phyloP scores from a whole-genome alignment of 1,284 basidiomycete species.

The Papiliotrema fonsecae region DNA sequence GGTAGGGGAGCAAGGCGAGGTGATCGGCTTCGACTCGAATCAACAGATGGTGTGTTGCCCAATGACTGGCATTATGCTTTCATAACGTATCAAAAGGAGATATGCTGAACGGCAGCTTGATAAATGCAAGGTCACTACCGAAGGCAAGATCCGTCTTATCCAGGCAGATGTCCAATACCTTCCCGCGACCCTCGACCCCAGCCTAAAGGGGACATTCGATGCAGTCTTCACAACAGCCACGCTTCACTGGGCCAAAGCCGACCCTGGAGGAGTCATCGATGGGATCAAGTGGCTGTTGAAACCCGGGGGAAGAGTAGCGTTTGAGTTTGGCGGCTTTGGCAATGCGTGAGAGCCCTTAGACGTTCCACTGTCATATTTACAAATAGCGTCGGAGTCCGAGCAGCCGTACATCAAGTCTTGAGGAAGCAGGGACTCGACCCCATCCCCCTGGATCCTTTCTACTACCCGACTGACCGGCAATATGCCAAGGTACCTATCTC shows the following conservation, averaged over 20 bases:
- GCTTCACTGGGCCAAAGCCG: slow-evolving; percentile 75
- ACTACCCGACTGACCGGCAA: slow-evolving; percentile 66
- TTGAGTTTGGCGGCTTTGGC: slow-evolving; percentile 68
- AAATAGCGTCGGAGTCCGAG: slow-evolving; percentile 53
- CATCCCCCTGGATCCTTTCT: slow-evolving; percentile 67
- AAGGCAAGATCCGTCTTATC: slow-evolving; percentile 52
- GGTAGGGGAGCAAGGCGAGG: slow-evolving; percentile 56
- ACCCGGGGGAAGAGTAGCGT: slow-evolving; percentile 63
- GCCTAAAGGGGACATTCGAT: slow-evolving; percentile 37
- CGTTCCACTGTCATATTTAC: background rate
- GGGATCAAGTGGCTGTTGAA: slow-evolving; percentile 60
- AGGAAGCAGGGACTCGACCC: slow-evolving; percentile 59
- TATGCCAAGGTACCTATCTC: slow-evolving; percentile 55
- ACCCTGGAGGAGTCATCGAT: slow-evolving; percentile 62
- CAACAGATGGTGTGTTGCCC: slow-evolving; percentile 60
- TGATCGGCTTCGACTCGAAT: slow-evolving; percentile 66
- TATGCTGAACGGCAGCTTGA: slow-evolving; percentile 53
- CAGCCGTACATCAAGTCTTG: slow-evolving; percentile 58
- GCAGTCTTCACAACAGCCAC: slow-evolving; percentile 71
- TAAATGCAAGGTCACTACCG: slow-evolving; percentile 55
- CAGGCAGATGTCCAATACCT: slow-evolving; percentile 36
- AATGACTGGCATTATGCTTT: too few relatives aligned
- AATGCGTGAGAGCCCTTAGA: slow-evolving; percentile 25
- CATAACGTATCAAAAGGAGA: background rate
- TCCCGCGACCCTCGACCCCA: slow-evolving; percentile 8